Base-by-base conservation (phyloP, 202 grass and related monocot species). In the Setaria italica region DNA sequence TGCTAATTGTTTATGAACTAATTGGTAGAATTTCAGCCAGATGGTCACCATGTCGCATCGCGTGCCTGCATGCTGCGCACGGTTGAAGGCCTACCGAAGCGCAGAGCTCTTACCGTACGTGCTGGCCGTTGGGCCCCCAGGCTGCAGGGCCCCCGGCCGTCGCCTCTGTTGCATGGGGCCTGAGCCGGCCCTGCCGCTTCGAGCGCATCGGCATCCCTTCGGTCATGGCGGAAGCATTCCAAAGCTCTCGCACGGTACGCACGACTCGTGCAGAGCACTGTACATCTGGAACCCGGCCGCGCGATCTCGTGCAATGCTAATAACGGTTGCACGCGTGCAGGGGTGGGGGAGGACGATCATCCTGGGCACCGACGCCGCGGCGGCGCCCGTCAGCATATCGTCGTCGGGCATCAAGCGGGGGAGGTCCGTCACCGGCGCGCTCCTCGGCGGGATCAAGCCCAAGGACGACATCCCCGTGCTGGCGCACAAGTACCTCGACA, bases 341-440 rank as follows among this genome's bases (percentile, higher is more conserved):
- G 95, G 95, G 0, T 98, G 92, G 95, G 92, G 95, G 20, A 98
- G 95, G 85, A 95, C 95, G 14, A 17, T 95, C 11, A 85, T 95
- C 72, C 89, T 98, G 50, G 95, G 91, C 45, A 67, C 81, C 19
- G 17, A 76, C 74, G 66, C 35, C 80, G 48, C 17, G 35, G 70
- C 16, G 8, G 42, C 54, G 4, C 74, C 87, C 42, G 20, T 98
- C 6, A 55, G 77, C 89, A 76, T 95, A 20, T 54, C 87, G 7
- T 74, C 87, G 17, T 0, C 35, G 0, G 89, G 88, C 8, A 73
- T 95, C 57, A 59, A 92, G 53, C 4, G 37, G 17, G 93, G 93
- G 7, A 89, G 51, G 76, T 85, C 81, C 1, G 76, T 98, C 67
- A 53, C 79, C 32, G 91, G 91, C 56, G 87, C 86, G 20, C 39